Percentiles rank a stretch among this genome's conserved stretches.
Conservation (phyloP, 139 green algal species). For the Axilococcus clingmanii region DNA sequence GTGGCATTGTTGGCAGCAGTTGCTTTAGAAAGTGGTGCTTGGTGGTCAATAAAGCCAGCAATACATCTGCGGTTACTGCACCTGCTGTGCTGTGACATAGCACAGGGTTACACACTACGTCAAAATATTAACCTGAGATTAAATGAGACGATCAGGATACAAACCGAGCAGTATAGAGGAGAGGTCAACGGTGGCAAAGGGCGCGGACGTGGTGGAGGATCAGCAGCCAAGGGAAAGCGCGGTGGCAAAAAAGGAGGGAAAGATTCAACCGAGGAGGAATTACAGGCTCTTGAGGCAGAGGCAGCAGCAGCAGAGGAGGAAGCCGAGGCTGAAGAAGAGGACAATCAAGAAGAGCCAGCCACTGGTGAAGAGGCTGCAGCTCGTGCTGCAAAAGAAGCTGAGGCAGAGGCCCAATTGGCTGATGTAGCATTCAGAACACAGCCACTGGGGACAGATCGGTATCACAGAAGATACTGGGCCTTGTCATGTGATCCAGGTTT, state of each 20-base stretch:
- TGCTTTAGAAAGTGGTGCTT: conserved; percentile 5
- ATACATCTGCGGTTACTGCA: conserved; percentile 33
- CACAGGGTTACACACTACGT: conserved; percentile 11
- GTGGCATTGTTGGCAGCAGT: not conserved
- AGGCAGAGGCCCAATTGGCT: conserved; percentile 2
- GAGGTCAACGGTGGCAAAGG: not conserved
- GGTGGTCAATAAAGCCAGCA: conserved; percentile 12
- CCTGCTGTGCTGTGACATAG: conserved; percentile 40
- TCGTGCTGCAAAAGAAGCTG: not conserved
- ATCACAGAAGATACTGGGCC: conserved; percentile 57
- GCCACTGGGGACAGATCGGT: conserved; percentile 48
- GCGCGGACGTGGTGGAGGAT: not conserved
- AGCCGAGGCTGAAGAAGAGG: not conserved
- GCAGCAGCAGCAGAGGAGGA: not conserved
- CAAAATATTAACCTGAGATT: no score
- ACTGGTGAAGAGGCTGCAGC: no score
- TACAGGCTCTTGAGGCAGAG: no score
- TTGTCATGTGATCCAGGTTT: conserved; percentile 16
- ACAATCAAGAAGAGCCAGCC: not conserved
- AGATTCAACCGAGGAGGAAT: not conserved
- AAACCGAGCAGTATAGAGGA: not conserved
- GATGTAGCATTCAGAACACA: conserved; percentile 29
- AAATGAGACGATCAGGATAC: no score
- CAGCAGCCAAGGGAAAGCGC: not conserved
- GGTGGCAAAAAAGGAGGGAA: not conserved